Base-by-base conservation (phyloP, 352 stramenopile species). In the Phytophthora pseudosyringae region DNA sequence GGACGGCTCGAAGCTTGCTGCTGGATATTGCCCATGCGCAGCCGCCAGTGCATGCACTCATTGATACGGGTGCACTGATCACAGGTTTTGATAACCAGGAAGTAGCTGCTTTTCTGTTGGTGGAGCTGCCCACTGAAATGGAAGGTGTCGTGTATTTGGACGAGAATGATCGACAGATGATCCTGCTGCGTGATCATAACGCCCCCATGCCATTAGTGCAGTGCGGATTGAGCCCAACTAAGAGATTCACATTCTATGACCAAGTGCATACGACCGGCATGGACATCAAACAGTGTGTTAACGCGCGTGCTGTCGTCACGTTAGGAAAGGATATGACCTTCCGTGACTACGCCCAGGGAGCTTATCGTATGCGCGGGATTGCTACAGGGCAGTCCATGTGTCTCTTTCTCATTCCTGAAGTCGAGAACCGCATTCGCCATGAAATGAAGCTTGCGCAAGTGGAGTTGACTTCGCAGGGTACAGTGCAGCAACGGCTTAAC, bases 291-390 rank as follows among this genome's bases (percentile, higher is more conserved):
- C 91, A 97, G 46, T 89, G 78, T 10, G 82, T 95, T 15, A 95
- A 97, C 58, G 92, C 92, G 0, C 79, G 84, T 12, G 91, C 92
- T 38, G 87, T 97, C 10, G 62, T 97, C 7, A 98, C 92, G 28
- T 65, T 98, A n/a, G 91, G 91, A 26, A 98, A 98, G 60, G 97
- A 99, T 75, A 99, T 99, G 97, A 99, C 95, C 5, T 97, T 98
- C 71, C 90, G 92, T 4, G 92, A 98, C 58, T 98, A 97, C 45
- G 91, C 90, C 1, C 92, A 98, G 47, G 92, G 90, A n/a, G 87
- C 88, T 33, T 98, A 95, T 63, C 88, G 92, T 12, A 97, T 97
- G 91, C 89, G 92, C 8, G 92, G 92, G 1, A 97, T 98, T 54
- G 83, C 88, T 39, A 95, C 82, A 0, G 92, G 92, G 2, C 92